Base-by-base conservation (phyloP, 176 grass and related monocot species). In the Canna indica region DNA sequence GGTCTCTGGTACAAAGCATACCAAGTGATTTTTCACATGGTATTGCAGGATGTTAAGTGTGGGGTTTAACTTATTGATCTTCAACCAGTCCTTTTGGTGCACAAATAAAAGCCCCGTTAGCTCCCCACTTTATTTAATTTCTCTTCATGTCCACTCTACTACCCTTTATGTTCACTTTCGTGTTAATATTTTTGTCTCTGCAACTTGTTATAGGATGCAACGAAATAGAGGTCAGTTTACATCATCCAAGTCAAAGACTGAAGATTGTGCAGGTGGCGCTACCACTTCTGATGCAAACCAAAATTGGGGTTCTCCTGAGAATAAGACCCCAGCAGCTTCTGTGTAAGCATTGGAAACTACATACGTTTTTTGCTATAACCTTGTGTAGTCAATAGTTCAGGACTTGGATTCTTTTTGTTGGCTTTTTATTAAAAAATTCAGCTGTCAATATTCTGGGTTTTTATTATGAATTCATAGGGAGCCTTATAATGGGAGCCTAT, bases 191-290 rank as follows among this genome's bases (percentile, higher is more conserved):
- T 66, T 24, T 2, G 18, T 39, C 34, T 44, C 10, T 25, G 14
- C 36, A 50, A 38, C 50, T 36, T 60, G 20, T 28, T 90, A 26
- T 75, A 99, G 94, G 84, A 99, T 99, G 94, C 88, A 90, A 68
- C 90, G 94, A 36, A 99, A 99, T 61, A 85, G 80, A 75, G 94
- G 94, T 57, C 94, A 99, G 46, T 99, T 99, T 81, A 93, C 89
- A 79, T 93, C 89, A 54, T 93, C 89, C 59, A 96, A 96, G 86
- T 85, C 86, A 36, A 93, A 87, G 78, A 73, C 38, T 70, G 90
- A 92, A 70, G 89, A 90, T 62, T 62, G 68, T 54, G 59, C 75
- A 42, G 67, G 82, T 57, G 86, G 75, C 61, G 38, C 70, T 86
- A 45, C 31, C 16, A 56, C 63, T 82, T 39, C 78, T 77, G 94